Evolutionary conservation across 2,329 filamentous ascomycete genomes (phyloP), one percentile per base, ranked within the genome.

Genomic region (Trichoderma arundinaceum): DNA sequence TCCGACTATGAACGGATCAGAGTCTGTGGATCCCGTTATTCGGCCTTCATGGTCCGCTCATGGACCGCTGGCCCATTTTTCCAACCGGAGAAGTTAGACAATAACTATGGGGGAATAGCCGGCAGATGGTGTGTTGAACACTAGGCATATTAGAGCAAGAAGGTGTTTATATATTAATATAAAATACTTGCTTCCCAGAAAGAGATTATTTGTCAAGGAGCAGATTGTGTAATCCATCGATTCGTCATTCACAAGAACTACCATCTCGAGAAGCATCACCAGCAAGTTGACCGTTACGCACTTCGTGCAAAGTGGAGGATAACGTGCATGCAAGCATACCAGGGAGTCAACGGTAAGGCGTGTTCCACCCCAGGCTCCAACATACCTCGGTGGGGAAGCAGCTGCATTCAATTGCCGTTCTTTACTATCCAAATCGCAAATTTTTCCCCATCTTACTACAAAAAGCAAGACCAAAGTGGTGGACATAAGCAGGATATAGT

Each of bases 51-150:
- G 35, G 22, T 61, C 35, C 46, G 58, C 46, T 58, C 15, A 28
- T 41, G 35, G 22, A 52, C 35, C 46, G 58, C 46, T 61, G 46
- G 19, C 28, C 58, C 58, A 62, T 39, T 44, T 61, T 61, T 44
- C 17, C 44, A 43, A 33, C 9, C 38, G n/a, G 48, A 44, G 17
- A 52, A 61, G 46, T 32, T 22, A 10, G 39, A 57, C 32, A 6
- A 28, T 9, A 7, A 6, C 39, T 17, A 49, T 44, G 32, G 8
- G 12, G 12, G 7, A 57, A 57, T 44, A n/a, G 46, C 44, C 33
- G 33, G 9, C n/a, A 22, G 46, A 32, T 4, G 46, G 22, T 28
- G 22, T 51, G 7, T 22, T 57, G 22, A 41, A 38, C 22, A 28
- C 22, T 28, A 28, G 22, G 22, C 22, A 28, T 4, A 28, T 28